phyloP scores from a whole-genome alignment of 1,284 basidiomycete genomes.

The Trichosporon asahii region DNA sequence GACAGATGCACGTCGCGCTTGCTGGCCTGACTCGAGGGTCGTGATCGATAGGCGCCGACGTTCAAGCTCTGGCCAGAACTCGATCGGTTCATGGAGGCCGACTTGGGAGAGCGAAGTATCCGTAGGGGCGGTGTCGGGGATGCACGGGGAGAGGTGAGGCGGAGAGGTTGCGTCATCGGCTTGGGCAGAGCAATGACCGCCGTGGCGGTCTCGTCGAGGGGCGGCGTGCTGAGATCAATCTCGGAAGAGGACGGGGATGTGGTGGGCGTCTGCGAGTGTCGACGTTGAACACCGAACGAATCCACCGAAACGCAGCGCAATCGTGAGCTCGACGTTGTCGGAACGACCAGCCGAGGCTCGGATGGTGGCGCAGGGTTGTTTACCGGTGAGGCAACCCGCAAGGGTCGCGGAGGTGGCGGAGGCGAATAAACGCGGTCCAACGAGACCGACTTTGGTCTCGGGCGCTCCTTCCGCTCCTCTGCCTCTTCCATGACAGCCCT shows the following conservation, averaged over 20 bases:
- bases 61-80: conserved; percentile 1
- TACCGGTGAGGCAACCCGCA: background rate
- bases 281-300: conserved; percentile 18
- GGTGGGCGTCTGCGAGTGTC: background rate
- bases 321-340: background rate
- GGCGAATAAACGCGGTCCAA: conserved; percentile 18
- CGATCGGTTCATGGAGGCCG: background rate
- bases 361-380: background rate
- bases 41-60: background rate
- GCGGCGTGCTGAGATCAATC: conserved; percentile 20
- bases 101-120: background rate
- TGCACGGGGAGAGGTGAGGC: background rate
- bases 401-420: conserved; percentile 17
- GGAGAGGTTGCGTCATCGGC: background rate
- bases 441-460: background rate
- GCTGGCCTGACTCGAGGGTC: background rate
- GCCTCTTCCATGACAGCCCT: conserved; percentile 4
- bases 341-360: background rate
- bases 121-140: background rate
- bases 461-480: conserved; percentile 1
- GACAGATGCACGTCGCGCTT: background rate
- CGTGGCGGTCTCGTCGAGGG: background rate
- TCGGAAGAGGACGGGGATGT: conserved; percentile 19
- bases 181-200: background rate
- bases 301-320: conserved; percentile 15